Evolutionary conservation across 805 yeast species (phyloP), one percentile per base, ranked within the genome.

Genomic region (Middelhovenomyces tepae): DNA sequence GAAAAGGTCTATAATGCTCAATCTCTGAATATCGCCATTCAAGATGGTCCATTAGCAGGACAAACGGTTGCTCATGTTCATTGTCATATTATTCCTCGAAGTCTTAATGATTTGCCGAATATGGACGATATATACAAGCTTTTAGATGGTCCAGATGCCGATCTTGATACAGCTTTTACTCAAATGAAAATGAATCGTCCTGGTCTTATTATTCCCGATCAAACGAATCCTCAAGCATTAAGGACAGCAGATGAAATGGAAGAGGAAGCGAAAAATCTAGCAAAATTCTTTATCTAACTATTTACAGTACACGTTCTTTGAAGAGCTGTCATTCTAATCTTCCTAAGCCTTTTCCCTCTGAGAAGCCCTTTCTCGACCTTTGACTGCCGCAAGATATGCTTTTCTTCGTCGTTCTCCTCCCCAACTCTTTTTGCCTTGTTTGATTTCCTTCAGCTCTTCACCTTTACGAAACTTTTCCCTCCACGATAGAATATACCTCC

Each of bases 21-120:
- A 45, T 66, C 94, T 1, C 51, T 86, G 39, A 93, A 93, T 51
- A 69, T 91, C 24, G 89, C 96, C 7, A 84, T 93, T 38, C 99
- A 91, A 54, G 99, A 91, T 53, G 98, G 98, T 0, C 82, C 86
- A 0, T 85, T 85, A 31, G 89, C 96, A 1, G 98, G 98, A 3
- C 98, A 91, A 53, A 73, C 87, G n/a, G 78, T 91, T 2, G 94
- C 96, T 4, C 98, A 91, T 57, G 67, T 89, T 18, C 98, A 91
- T 55, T 80, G 95, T 14, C 99, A 91, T 54, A 60, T 91, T 13
- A 86, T 91, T 14, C 99, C 99, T 5, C 67, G 99, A 25, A 65
- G 62, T 32, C 43, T 54, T 8, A 54, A 65, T 28, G 78, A 75
- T 38, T 57, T 73, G 29, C 61, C 62, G 3, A 78, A 80, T 47